Base-by-base conservation (phyloP, 176 grass and related monocot genomes). In the Cenchrus purpureus region DNA sequence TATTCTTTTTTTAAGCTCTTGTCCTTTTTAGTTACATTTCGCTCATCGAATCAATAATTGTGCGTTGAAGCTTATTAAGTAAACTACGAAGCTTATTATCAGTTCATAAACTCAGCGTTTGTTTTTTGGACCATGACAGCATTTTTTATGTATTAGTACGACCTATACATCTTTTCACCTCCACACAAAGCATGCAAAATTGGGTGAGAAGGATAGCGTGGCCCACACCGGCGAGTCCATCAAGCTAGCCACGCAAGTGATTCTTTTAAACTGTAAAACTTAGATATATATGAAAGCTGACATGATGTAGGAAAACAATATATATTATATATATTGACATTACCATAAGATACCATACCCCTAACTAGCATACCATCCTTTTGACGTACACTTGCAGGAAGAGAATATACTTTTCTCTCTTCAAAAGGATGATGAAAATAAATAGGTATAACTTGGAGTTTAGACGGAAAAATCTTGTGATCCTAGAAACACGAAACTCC, bases 291-390 rank as follows among this genome's bases (percentile, higher is more conserved):
- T 22, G 16, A 29, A 80, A 68, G 51, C 12, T 14, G 16, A 40
- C 40, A 8, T 51, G 65, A 68, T 19, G 32, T 15, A 44, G 13
- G 4, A 28, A 22, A 28, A 22, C 34, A 46, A 22, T 59, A 61
- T 79, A 71, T 71, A 86, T 86, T 40, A 22, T 59, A 61, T 79
- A 71, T 71, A 86, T 86, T 40, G 75, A 78, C 52, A 85, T 78
- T 34, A 15, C 46, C n/a, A 40, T 14, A 59, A 69, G 10, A 42
- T 15, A 60, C 60, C 7, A 49, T 16, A 16, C 22, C 22, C 34
- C 49, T 13, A 46, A 46, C 45, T 46, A 46, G 45, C 45, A 52
- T 56, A 55, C 11, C 9, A 75, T 40, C 37, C 73, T 31, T 48
- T 16, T 49, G 13, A 78, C 31, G 31, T 32, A 32, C 43, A 49